Evolutionary conservation across 805 yeast species (phyloP).

Genomic region (Pichia ethanolica): DNA sequence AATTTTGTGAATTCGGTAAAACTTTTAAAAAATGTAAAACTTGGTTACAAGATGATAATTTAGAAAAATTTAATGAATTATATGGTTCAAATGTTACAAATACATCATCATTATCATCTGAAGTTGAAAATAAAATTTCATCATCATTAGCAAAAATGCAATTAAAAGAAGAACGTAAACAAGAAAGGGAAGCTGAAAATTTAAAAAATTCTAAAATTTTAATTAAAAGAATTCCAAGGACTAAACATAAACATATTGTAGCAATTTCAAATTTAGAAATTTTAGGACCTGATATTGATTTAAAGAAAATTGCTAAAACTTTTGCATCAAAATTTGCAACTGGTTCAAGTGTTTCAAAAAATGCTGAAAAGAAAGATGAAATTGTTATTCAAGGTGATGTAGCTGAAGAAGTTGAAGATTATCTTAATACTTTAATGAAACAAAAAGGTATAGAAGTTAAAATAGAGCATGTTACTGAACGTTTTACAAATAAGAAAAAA

Average conservation of each 20-base stretch:
- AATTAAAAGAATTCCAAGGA: conserved; percentile 82
- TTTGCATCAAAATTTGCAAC: conserved; percentile 94
- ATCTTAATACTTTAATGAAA: conserved; percentile 59
- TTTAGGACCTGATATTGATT: conserved; percentile 61
- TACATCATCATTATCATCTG: conserved; percentile 57
- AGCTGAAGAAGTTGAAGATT: conserved; percentile 80
- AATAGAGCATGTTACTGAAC: conserved; percentile 83
- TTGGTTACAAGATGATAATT: conserved; percentile 62
- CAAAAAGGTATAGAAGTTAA: conserved; percentile 84
- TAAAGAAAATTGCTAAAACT: conserved; percentile 85
- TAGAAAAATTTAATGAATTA: conserved; percentile 47
- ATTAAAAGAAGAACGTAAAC: conserved; percentile 76
- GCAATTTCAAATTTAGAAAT: conserved; percentile 85
- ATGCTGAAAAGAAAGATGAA: conserved; percentile 87
- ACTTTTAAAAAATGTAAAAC: conserved; percentile 72
- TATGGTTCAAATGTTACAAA: conserved; percentile 52
- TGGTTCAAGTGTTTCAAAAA: conserved; percentile 87
- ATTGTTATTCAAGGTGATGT: conserved; percentile 92
- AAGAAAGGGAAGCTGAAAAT: conserved; percentile 75
- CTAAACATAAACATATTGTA: conserved; percentile 80
- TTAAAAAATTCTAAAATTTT: conserved; percentile 72
- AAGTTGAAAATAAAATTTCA: conserved; percentile 75
- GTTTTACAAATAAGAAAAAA: conserved; percentile 58
- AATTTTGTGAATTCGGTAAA: conserved; percentile 88
- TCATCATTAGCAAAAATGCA: conserved; percentile 80